Base-by-base conservation (phyloP, 257 asterid species). In the Solanum dulcamara region DNA sequence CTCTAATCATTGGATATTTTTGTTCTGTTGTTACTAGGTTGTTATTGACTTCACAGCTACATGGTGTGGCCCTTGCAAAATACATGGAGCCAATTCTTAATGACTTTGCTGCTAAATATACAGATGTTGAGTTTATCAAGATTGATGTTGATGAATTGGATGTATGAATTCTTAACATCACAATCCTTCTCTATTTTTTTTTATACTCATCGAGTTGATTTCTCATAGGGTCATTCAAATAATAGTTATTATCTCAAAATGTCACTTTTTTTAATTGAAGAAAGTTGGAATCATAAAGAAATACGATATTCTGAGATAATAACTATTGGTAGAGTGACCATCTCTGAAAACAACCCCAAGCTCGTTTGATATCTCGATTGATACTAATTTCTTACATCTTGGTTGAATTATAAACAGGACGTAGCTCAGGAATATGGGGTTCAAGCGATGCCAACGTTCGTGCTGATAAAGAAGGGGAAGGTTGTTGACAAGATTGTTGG, bases 371-470 rank as follows among this genome's bases (percentile, higher is more conserved):
- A 8, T 12, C 20, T n/a, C n/a, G n/a, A n/a, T n/a, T n/a, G n/a
- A n/a, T n/a, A n/a, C n/a, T n/a, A n/a, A n/a, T n/a, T n/a, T n/a
- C n/a, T 53, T 5, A 24, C 10, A 38, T 46, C 32, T 2, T 55
- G 46, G 14, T 82, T 87, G 26, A 10, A 30, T 1, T 68, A 11
- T 11, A 35, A 83, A 87, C 91, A 94, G 98, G 95, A 85, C 22
- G 94, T 94, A 57, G 95, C 95, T 57, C 83, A 89, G 64, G 93
- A 90, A 84, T 95, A 86, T 48, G 93, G 85, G 30, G 96, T 93
- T 35, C 89, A 90, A 40, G 91, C 89, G 81, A 88, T 92, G 98
- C 96, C 97, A 51, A 92, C 94, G 9, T 92, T 93, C 88, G 26
- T 93, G 67, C 60, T 95, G 87, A 81, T 94, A 28, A 94, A 91